Evolutionary conservation across 2,329 filamentous ascomycete species (phyloP).

Genomic region (Paraphoma chrysanthemicola): DNA sequence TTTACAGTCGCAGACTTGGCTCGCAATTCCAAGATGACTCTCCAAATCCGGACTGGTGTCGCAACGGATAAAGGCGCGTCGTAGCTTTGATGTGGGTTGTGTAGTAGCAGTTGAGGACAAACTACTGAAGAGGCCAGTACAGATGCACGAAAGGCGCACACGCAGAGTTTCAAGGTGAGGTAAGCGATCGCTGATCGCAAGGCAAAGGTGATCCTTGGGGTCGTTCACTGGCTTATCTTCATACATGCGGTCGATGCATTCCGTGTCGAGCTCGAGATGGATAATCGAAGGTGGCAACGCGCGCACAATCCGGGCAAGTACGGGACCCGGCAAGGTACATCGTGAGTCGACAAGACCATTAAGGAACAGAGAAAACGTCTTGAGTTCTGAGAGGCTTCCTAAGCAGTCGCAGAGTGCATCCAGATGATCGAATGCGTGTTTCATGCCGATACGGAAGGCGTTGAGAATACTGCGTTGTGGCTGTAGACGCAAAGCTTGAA

Average conservation of each 20-base stretch:
- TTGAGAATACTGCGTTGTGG: conserved; percentile 1
- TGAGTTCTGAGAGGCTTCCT: not conserved
- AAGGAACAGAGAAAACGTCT: not conserved
- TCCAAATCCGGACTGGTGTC: not conserved
- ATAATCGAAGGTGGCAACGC: not conserved
- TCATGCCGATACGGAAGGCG: conserved; percentile 6
- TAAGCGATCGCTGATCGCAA: conserved; percentile 4
- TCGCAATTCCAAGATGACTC: not conserved
- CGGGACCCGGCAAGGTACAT: not conserved
- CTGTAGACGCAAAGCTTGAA: not conserved
- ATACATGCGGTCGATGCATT: conserved; percentile 1
- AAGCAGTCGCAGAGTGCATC: conserved; percentile 3
- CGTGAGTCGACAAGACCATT: conserved; percentile 1
- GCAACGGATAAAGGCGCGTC: not conserved
- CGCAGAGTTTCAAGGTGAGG: conserved; percentile 6
- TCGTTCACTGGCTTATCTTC: not conserved
- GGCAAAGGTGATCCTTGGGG: not conserved
- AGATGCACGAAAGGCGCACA: conserved; percentile 6
- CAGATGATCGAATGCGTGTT: conserved; percentile 1
- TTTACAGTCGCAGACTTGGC: not conserved
- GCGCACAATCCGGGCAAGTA: not conserved
- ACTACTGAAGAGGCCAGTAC: not conserved
- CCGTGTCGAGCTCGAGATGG: conserved; percentile 8
- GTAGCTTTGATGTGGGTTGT: conserved; percentile 3
- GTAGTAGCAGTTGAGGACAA: not conserved